phyloP scores from a whole-genome alignment of 2,329 filamentous ascomycete species.

The Ophiostoma montium region DNA sequence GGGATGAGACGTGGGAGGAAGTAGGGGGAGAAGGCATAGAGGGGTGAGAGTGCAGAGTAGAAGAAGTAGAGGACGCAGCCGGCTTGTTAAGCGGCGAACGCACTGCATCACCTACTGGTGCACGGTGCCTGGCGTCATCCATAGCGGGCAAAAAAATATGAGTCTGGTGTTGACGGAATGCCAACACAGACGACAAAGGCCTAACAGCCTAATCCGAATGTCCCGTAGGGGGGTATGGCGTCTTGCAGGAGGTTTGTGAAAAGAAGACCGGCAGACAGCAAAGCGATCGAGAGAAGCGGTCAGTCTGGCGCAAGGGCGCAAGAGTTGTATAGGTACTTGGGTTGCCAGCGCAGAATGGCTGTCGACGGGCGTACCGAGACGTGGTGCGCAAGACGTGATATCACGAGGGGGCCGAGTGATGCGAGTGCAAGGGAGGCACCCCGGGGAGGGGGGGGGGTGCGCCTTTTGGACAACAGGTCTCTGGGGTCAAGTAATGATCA shows the following conservation, averaged over 20 bases:
- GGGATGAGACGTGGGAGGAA: conserved; percentile 2
- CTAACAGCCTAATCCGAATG: neutral
- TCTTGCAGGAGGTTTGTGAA: neutral
- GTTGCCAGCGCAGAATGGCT: neutral
- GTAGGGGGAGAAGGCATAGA: neutral
- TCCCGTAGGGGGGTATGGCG: neutral
- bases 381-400: neutral
- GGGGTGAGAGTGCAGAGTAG: neutral
- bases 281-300: neutral
- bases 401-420: neutral
- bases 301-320: neutral
- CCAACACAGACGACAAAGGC: neutral
- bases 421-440: neutral
- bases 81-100: neutral
- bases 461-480: neutral
- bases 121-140: conserved; percentile 11
- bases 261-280: neutral
- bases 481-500: neutral
- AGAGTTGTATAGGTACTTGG: neutral
- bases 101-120: conserved; percentile 3
- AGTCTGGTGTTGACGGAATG: neutral
- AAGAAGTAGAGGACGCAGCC: neutral
- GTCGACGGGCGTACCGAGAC: neutral
- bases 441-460: neutral
- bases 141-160: conserved; percentile 4